Conservation (phyloP, 176 grass and related monocot species). For the Avena eriantha region DNA sequence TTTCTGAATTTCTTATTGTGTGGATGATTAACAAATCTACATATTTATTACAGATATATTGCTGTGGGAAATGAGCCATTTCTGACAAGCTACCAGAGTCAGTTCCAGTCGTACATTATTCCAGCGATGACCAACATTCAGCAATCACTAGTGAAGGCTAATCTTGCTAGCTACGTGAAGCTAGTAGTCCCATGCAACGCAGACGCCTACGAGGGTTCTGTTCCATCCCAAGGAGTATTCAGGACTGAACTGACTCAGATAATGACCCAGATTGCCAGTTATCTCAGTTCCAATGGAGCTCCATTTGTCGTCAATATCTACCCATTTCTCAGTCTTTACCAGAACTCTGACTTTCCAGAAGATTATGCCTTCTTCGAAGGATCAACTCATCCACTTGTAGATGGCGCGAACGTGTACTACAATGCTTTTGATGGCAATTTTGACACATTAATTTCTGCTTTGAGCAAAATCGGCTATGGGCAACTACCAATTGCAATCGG, state of each 20-base stretch:
- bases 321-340: constrained; percentile 93
- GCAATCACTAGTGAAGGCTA: constrained; percentile 83
- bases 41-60: constrained; percentile 67
- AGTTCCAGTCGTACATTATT: constrained; percentile 75
- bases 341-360: constrained; percentile 87
- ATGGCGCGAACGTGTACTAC: constrained; percentile 85
- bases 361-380: constrained; percentile 98
- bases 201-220: constrained; percentile 78
- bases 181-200: constrained; percentile 96
- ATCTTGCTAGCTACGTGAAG: constrained; percentile 84
- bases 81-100: constrained; percentile 85
- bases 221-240: constrained; percentile 88
- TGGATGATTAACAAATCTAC: not conserved
- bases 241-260: constrained; percentile 90
- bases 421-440: constrained; percentile 98
- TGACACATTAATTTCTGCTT: constrained; percentile 84
- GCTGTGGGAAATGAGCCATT: constrained; percentile 98
- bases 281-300: constrained; percentile 81
- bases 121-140: constrained; percentile 84
- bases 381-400: constrained; percentile 88
- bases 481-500: constrained; percentile 82
- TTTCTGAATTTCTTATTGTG: not conserved
- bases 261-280: constrained; percentile 83
- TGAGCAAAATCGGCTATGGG: constrained; percentile 80
- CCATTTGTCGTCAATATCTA: constrained; percentile 97